Conservation (phyloP, 768 basidiomycete species). For the Lactarius sanguifluus region DNA sequence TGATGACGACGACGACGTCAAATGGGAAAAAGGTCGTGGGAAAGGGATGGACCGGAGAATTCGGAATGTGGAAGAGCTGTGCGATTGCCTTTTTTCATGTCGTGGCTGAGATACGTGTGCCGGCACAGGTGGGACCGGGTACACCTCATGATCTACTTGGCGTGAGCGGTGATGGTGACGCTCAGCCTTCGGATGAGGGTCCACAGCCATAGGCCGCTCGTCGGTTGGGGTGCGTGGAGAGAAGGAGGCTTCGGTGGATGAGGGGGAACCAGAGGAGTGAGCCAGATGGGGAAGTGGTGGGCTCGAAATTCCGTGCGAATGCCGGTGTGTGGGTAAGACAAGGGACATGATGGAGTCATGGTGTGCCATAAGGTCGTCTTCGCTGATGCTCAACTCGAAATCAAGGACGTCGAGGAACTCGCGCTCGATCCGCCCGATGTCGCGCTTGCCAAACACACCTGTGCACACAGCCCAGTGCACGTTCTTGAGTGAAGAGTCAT, state of each 20-base stretch:
- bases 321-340: conserved; percentile 8
- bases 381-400: conserved; percentile 63
- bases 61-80: conserved; percentile 24
- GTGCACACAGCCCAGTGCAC: conserved; percentile 83
- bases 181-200: conserved; percentile 8
- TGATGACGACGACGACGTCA: conserved; percentile 7
- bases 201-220: conserved; percentile 6
- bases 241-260: conserved; percentile 22
- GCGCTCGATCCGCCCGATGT: conserved; percentile 74
- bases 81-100: conserved; percentile 14
- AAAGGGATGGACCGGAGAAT: conserved; percentile 28
- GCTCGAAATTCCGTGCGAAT: conserved; percentile 3
- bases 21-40: conserved; percentile 19
- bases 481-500: conserved; percentile 87
- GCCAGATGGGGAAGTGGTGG: conserved; percentile 11
- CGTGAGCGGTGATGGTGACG: background rate
- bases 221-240: conserved; percentile 24
- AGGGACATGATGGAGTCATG: conserved; percentile 36
- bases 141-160: background rate
- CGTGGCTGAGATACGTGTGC: conserved; percentile 18
- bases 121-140: conserved; percentile 2
- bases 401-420: conserved; percentile 79
- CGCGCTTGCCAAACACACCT: conserved; percentile 73
- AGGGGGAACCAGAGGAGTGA: conserved; percentile 11
- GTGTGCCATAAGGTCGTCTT: conserved; percentile 55